Base-by-base conservation (phyloP, 352 stramenopile genomes). In the Phytophthora chlamydospora region DNA sequence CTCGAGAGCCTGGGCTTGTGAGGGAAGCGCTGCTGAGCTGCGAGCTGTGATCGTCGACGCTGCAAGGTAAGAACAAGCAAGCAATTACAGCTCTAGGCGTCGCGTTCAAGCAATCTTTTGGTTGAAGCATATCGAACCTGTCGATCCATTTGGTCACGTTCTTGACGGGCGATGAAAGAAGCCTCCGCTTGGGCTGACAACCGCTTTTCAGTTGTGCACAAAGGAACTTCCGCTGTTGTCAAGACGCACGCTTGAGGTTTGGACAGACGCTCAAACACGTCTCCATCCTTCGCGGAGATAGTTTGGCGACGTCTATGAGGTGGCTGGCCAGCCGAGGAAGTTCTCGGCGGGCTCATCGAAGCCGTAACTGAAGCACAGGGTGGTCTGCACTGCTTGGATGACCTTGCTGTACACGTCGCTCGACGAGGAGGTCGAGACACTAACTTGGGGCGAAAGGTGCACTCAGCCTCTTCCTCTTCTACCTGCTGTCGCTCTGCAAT, bases 381-480 rank as follows among this genome's bases (percentile, higher is more conserved):
- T 41, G 35, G 10, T 36, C 43, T 39, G 11, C 38, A 62, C 31
- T 32, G 1, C 21, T 21, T 55, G 8, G 36, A 29, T 10, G 24
- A 24, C 4, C 36, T 47, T 36, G 49, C n/a, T 11, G 39, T 13
- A 13, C 12, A 9, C 3, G n/a, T 33, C 31, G 10, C 17, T 6
- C 33, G 11, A 16, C 14, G 29, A 14, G 39, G 51, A 40, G 66
- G 35, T 14, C 46, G 45, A 17, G 66, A 32, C 31, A 71, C 48
- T 19, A 79, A 52, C 3, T 39, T 39, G 1, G 72, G 72, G 3
- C 66, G 66, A 55, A 84, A 87, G 2, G 58, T 77, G 57, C 77
- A 84, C 40, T 76, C 57, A 1, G 45, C 34, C 5, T 53, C 39
- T 31, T 78, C 61, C 40, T 66, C 40, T 21, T 61, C 24, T 0